These are phyloP conservation scores for Flaveria ramosissima DNA, from an alignment of 129 eudicot genomes.

Conservation along the genomic window DNA sequence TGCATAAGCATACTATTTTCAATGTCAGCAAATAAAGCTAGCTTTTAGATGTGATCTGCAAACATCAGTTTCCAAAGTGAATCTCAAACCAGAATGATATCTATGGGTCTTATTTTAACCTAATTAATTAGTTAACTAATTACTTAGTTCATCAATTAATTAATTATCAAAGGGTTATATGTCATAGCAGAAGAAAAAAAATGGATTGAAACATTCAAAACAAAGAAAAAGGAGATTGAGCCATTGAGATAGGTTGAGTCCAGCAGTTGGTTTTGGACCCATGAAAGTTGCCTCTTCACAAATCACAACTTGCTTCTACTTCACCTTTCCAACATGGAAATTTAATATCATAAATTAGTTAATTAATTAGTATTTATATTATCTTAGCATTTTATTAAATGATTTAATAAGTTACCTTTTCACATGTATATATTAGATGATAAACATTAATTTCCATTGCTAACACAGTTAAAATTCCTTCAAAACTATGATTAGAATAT, in stretches of 20 bases:
- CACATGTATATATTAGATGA: no score
- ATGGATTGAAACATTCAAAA: conserved; percentile 30
- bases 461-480: no score
- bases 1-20: conserved; percentile 31
- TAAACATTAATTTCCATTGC: no score
- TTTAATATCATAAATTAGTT: background rate
- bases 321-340: conserved; percentile 9
- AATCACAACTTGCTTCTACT: conserved; percentile 14
- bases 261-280: conserved; percentile 32
- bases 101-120: background rate
- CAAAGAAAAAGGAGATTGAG: conserved; percentile 7
- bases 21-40: conserved; percentile 31
- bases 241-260: conserved; percentile 29
- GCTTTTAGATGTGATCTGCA: conserved; percentile 25
- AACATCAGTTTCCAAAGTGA: conserved; percentile 16
- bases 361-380: background rate
- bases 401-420: no score
- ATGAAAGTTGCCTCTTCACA: conserved; percentile 16
- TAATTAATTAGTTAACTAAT: background rate
- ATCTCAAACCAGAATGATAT: background rate
- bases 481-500: no score
- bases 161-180: background rate
- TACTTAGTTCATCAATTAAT: background rate
- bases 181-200: background rate
- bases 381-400: background rate